Conservation (phyloP, 768 basidiomycete genomes). For the Lyophyllum atratum region DNA sequence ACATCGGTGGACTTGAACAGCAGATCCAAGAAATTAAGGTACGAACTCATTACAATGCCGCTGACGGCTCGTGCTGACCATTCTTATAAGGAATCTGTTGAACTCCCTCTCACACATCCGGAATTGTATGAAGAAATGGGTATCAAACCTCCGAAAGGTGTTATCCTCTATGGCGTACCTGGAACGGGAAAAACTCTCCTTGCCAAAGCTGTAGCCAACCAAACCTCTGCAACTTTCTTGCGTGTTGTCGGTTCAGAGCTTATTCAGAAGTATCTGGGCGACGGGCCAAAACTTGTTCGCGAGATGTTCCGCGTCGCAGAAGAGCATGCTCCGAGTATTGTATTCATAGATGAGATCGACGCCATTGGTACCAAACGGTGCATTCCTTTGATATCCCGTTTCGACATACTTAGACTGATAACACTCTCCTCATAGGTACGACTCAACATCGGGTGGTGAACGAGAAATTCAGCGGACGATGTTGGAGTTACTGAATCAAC, state of each 20-base stretch:
- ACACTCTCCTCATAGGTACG: slow-evolving; percentile 61
- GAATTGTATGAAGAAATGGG: slow-evolving; percentile 99
- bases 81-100: slow-evolving; percentile 88
- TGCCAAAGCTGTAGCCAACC: slow-evolving; percentile 97
- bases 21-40: slow-evolving; percentile 99
- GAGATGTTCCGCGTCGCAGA: slow-evolving; percentile 97
- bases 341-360: slow-evolving; percentile 99
- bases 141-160: slow-evolving; percentile 99
- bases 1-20: slow-evolving; percentile 93
- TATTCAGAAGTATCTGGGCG: slow-evolving; percentile 99
- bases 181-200: slow-evolving; percentile 98
- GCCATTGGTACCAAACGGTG: slow-evolving; percentile 98
- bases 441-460: slow-evolving; percentile 98
- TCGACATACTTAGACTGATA: neutral
- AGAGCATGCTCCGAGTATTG: slow-evolving; percentile 97
- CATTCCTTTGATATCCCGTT: slow-evolving; percentile 16
- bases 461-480: slow-evolving; percentile 99
- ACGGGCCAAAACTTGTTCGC: slow-evolving; percentile 96
- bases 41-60: slow-evolving; percentile 14
- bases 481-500: slow-evolving; percentile 97
- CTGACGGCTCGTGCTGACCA: too few relatives aligned
- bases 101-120: slow-evolving; percentile 95
- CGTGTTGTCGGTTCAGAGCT: slow-evolving; percentile 97
- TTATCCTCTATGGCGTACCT: slow-evolving; percentile 97
- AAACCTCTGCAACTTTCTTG: slow-evolving; percentile 97